A percentile compares a stretch with the other conserved stretches of the same genome.
phyloP scores from a whole-genome alignment of 2,329 filamentous ascomycete species.

The Geosmithia putterillii region DNA sequence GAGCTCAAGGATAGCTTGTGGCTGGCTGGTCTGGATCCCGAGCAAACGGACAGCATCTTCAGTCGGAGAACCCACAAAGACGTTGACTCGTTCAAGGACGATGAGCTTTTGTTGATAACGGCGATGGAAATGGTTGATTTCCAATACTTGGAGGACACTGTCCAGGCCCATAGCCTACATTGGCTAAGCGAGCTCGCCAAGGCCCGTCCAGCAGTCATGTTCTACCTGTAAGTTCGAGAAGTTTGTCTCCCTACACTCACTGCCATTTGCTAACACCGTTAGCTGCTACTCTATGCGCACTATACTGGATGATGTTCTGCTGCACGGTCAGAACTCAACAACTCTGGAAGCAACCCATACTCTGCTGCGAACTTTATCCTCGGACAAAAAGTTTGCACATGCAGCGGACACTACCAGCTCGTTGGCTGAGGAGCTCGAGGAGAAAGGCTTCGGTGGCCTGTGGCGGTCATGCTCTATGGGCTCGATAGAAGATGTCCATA shows the following conservation, averaged over 20 bases:
- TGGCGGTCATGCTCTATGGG: conserved; percentile 45
- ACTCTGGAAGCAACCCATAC: conserved; percentile 49
- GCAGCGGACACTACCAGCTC: conserved; percentile 31
- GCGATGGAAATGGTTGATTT: conserved; percentile 57
- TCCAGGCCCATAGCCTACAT: conserved; percentile 44
- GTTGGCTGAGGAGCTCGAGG: conserved; percentile 41
- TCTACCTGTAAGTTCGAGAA: conserved; percentile 38
- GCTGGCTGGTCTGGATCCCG: conserved; percentile 41
- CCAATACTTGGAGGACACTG: conserved; percentile 47
- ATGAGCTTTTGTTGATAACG: conserved; percentile 49
- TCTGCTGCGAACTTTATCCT: conserved; percentile 45
- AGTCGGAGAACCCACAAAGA: conserved; percentile 8
- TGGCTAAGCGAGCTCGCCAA: conserved; percentile 48
- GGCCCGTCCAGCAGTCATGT: conserved; percentile 41
- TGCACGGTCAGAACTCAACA: conserved; percentile 49
- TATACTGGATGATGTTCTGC: conserved; percentile 47
- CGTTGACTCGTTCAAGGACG: conserved; percentile 39
- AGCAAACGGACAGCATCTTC: conserved; percentile 14
- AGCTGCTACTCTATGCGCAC: conserved; percentile 44
- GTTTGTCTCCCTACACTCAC: neutral
- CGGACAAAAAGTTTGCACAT: conserved; percentile 35
- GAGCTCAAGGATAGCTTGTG: conserved; percentile 52
- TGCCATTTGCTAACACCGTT: conserved; percentile 3
- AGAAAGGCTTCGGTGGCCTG: conserved; percentile 51
- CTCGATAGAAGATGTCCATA: conserved; percentile 34